Evolutionary conservation across 164 flowering plant genomes (phyloP).

Genomic region (Echeveria elegans): DNA sequence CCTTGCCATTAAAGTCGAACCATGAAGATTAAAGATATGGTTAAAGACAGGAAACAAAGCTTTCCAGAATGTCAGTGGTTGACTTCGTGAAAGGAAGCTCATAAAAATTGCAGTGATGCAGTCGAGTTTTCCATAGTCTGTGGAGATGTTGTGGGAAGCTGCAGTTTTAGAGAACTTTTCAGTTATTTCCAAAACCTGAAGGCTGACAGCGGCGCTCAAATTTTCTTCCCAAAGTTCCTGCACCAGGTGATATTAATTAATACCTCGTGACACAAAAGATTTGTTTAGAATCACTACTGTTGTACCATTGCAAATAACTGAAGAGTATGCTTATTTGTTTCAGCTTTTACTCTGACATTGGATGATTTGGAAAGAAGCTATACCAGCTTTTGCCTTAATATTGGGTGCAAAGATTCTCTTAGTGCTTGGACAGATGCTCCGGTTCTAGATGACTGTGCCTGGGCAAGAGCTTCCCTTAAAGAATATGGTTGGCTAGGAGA

Average conservation of each 20-base stretch:
- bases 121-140: constrained; percentile 94
- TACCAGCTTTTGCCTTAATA: constrained; percentile 92
- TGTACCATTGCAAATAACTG: background rate
- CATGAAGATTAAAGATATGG: constrained; percentile 74
- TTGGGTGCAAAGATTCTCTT: constrained; percentile 93
- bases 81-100: constrained; percentile 81
- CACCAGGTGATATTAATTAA: background rate
- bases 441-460: constrained; percentile 95
- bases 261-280: background rate
- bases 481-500: constrained; percentile 99
- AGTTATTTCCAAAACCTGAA: constrained; percentile 79
- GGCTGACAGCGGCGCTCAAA: constrained; percentile 86
- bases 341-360: background rate
- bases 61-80: constrained; percentile 82
- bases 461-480: constrained; percentile 95
- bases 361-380: background rate
- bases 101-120: constrained; percentile 78
- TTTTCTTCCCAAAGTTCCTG: constrained; percentile 99
- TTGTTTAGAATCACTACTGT: background rate
- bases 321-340: background rate
- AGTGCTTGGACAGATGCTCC: constrained; percentile 95
- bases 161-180: constrained; percentile 73
- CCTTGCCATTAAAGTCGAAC: constrained; percentile 86
- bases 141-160: constrained; percentile 74
- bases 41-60: constrained; percentile 79